Percentiles rank a stretch among this genome's conserved stretches.
These are phyloP conservation scores for Flagelloscypha sp. DNA, from an alignment of 768 basidiomycete species.

Conservation along the genomic window DNA sequence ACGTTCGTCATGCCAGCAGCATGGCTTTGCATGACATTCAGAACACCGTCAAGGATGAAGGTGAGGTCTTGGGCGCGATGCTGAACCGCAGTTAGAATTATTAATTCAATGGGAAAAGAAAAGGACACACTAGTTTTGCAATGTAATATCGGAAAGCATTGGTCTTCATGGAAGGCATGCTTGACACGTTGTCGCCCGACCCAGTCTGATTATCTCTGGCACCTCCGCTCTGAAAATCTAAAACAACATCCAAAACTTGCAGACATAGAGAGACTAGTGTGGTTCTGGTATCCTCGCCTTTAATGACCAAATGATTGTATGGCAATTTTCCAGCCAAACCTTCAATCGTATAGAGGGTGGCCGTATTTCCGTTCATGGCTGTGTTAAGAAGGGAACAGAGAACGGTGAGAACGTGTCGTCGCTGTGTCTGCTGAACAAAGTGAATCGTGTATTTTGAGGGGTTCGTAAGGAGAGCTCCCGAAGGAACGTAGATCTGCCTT, in stretches of 20 bases:
- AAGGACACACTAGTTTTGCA: constrained; percentile 65
- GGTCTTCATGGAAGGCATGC: constrained; percentile 51
- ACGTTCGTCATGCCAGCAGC: constrained; percentile 64
- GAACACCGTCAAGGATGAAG: constrained; percentile 72
- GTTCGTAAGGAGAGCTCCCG: constrained; percentile 57
- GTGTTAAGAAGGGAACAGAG: constrained; percentile 93
- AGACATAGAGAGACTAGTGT: constrained; percentile 68
- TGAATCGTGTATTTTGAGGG: constrained; percentile 74
- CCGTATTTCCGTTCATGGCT: constrained; percentile 59
- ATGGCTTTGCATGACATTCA: constrained; percentile 64
- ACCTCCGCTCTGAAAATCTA: constrained; percentile 75
- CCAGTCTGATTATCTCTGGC: constrained; percentile 47
- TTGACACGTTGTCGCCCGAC: constrained; percentile 33
- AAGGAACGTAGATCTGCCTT: constrained; percentile 79
- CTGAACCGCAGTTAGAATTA: constrained; percentile 28
- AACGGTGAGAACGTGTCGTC: constrained; percentile 82
- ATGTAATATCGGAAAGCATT: constrained; percentile 92
- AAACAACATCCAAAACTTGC: constrained; percentile 66
- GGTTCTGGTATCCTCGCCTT: constrained; percentile 73
- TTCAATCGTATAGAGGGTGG: constrained; percentile 46
- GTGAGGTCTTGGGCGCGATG: constrained; percentile 87
- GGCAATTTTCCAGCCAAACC: constrained; percentile 73
- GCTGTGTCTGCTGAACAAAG: constrained; percentile 65
- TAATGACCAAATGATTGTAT: constrained; percentile 86
- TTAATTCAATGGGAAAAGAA: constrained; percentile 6